A percentile compares a stretch with the other conserved stretches of the same genome.
Evolutionary conservation across 306 rosid genomes (phyloP).

Genomic region (Malus asiatica): DNA sequence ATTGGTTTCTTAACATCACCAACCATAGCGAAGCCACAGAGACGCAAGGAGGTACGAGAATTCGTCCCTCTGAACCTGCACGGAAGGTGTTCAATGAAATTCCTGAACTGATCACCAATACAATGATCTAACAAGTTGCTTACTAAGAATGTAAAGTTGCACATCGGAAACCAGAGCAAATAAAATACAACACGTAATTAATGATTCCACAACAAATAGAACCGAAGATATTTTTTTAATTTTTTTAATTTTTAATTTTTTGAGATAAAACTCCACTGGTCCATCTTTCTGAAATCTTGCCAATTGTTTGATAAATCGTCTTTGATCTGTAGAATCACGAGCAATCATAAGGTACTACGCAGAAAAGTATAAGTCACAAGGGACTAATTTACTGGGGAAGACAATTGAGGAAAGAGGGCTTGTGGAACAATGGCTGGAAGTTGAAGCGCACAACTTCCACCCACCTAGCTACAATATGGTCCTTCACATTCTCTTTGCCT

Average conservation of each 20-base stretch:
- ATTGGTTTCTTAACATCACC: not conserved
- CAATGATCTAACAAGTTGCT: not conserved
- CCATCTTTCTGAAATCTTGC: not conserved
- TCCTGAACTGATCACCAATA: no score
- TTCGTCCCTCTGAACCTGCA: no score
- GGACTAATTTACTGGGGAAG: slow-evolving; percentile 35
- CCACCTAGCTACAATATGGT: slow-evolving; percentile 13
- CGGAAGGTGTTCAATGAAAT: no score
- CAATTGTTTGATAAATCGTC: not conserved
- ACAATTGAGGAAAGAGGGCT: slow-evolving; percentile 42
- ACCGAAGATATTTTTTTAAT: no score
- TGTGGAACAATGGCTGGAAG: slow-evolving; percentile 51
- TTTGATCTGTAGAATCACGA: slow-evolving; percentile 31
- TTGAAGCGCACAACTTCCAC: slow-evolving; percentile 33
- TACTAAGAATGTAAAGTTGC: no score
- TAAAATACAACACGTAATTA: no score
- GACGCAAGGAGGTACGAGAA: no score
- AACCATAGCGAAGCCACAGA: not conserved
- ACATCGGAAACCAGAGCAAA: no score
- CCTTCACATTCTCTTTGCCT: slow-evolving; percentile 14
- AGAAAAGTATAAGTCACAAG: slow-evolving; percentile 36
- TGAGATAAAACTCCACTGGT: no score
- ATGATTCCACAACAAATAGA: no score
- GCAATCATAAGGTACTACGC: slow-evolving; percentile 41
- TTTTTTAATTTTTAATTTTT: no score